phyloP scores from a whole-genome alignment of 1,284 basidiomycete species.

The Marasmius sp. region DNA sequence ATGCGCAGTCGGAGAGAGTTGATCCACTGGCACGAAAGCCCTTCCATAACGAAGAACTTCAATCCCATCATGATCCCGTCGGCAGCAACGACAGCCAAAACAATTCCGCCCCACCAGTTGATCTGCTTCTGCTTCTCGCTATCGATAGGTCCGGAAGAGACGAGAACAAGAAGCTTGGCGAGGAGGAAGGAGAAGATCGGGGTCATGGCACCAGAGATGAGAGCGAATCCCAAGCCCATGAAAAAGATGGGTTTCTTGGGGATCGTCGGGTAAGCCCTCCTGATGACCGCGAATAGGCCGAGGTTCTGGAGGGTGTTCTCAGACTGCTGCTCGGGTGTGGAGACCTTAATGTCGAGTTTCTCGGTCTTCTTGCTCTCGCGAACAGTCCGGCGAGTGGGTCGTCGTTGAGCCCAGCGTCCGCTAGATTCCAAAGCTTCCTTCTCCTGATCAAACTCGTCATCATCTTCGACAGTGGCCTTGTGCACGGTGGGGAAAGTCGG shows the following conservation, averaged over 20 bases:
- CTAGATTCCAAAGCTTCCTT: constrained; percentile 41
- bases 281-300: constrained; percentile 46
- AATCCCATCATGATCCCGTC: constrained; percentile 76
- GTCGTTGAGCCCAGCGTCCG: constrained; percentile 32
- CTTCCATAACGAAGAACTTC: constrained; percentile 81
- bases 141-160: constrained; percentile 36
- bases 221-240: constrained; percentile 64
- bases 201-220: constrained; percentile 80
- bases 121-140: constrained; percentile 43
- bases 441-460: constrained; percentile 43
- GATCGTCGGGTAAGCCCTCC: constrained; percentile 64
- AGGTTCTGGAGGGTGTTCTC: constrained; percentile 19
- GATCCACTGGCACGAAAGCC: constrained; percentile 76
- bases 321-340: constrained; percentile 19
- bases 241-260: constrained; percentile 73
- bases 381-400: constrained; percentile 12
- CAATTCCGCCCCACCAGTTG: constrained; percentile 66
- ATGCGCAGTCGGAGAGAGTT: constrained; percentile 61
- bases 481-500: constrained; percentile 36
- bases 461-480: constrained; percentile 27
- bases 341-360: constrained; percentile 28
- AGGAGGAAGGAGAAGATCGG: constrained; percentile 92
- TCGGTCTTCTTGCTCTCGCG: constrained; percentile 19
- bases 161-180: constrained; percentile 77
- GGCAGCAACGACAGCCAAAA: constrained; percentile 70